These are phyloP conservation scores for Starmera caribaea DNA, from an alignment of 805 yeast genomes.

Conservation along the genomic window DNA sequence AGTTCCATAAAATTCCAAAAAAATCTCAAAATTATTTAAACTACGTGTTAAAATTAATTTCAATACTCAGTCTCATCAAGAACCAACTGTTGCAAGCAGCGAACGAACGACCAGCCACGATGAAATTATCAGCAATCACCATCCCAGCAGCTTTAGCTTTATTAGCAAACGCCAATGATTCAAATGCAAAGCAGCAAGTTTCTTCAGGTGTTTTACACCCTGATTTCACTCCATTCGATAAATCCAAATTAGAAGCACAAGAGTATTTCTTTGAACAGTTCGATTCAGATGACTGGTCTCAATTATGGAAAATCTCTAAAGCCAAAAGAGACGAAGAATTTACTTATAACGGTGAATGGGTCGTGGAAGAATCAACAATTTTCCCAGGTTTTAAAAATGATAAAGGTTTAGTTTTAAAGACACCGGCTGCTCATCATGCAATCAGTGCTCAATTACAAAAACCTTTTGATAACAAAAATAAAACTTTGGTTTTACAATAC, in stretches of 20 bases:
- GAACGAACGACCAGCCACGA: neutral
- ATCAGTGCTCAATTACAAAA: slow-evolving; percentile 53
- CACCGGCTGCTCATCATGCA: slow-evolving; percentile 76
- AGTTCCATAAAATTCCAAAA: neutral
- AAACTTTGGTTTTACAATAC: slow-evolving; percentile 76
- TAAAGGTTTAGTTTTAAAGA: slow-evolving; percentile 65
- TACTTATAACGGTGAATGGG: slow-evolving; percentile 69
- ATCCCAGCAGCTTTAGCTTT: slow-evolving; percentile 15
- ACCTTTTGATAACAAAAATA: slow-evolving; percentile 48
- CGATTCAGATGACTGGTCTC: slow-evolving; percentile 25
- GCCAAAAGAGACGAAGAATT: slow-evolving; percentile 43
- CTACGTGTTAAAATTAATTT: neutral
- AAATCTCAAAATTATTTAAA: neutral
- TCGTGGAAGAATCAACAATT: slow-evolving; percentile 49
- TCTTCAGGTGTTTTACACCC: slow-evolving; percentile 20
- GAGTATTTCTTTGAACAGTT: slow-evolving; percentile 64
- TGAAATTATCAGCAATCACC: slow-evolving; percentile 16
- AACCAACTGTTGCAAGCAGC: neutral
- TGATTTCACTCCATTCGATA: slow-evolving; percentile 27
- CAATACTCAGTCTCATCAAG: neutral
- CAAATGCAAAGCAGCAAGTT: slow-evolving; percentile 1
- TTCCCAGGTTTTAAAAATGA: slow-evolving; percentile 57
- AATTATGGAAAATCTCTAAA: slow-evolving; percentile 53
- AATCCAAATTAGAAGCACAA: slow-evolving; percentile 19
- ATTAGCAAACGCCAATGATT: slow-evolving; percentile 9